Evolutionary conservation across 1,139 yeast species (phyloP).

Genomic region (Pichia sp.): DNA sequence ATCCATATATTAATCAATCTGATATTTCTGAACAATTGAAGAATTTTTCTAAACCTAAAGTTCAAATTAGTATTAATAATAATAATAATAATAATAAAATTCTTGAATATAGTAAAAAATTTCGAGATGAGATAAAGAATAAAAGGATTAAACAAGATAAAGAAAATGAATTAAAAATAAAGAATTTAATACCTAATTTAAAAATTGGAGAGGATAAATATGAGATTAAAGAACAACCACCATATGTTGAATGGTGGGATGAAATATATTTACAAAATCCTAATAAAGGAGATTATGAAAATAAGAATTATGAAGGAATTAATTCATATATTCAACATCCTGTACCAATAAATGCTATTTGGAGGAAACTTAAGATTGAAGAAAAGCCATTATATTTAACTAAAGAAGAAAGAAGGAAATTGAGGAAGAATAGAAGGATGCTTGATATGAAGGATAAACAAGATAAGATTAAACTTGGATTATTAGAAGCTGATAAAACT

Average conservation of each 20-base stretch:
- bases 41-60: constrained; percentile 29
- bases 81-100: constrained; percentile 21
- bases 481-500: constrained; percentile 86
- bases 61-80: constrained; percentile 39
- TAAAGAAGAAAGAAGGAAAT: constrained; percentile 67
- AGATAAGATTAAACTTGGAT: constrained; percentile 71
- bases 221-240: constrained; percentile 41
- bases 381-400: constrained; percentile 57
- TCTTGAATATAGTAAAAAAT: constrained; percentile 56
- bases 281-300: constrained; percentile 23
- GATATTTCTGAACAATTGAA: constrained; percentile 17
- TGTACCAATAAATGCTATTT: constrained; percentile 53
- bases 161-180: constrained; percentile 4
- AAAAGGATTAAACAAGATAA: constrained; percentile 26
- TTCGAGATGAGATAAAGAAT: constrained; percentile 27
- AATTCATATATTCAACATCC: constrained; percentile 79
- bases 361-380: constrained; percentile 38
- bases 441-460: constrained; percentile 62
- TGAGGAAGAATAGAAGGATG: constrained; percentile 66
- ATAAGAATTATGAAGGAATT: constrained; percentile 17
- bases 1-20: constrained; percentile 56
- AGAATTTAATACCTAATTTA: constrained; percentile 45
- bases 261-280: constrained; percentile 37
- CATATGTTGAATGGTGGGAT: constrained; percentile 83
- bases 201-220: constrained; percentile 48